phyloP scores from a whole-genome alignment of 208 protist species.

The Crithidia fasciculata region DNA sequence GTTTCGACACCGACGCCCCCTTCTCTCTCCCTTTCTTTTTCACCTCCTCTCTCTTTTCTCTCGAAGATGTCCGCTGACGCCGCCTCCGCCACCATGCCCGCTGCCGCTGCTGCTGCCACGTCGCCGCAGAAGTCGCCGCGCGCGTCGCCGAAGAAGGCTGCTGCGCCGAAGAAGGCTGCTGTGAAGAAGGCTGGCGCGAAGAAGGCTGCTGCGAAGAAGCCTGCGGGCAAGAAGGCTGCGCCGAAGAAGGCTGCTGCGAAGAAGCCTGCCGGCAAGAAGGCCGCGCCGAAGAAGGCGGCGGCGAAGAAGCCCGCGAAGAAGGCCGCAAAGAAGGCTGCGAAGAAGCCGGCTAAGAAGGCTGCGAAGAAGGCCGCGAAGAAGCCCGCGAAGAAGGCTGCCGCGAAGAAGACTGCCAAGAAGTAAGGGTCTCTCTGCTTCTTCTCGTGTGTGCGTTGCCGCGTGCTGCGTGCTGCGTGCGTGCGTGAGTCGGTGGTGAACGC shows the following conservation, averaged over 20 bases:
- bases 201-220: conserved; percentile 42
- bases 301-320: conserved; percentile 38
- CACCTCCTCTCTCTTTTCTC: not conserved
- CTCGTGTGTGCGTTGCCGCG: not conserved
- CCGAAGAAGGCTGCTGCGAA: conserved; percentile 27
- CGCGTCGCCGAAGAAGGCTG: conserved; percentile 34
- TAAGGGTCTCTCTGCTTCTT: not conserved
- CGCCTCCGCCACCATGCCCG: conserved; percentile 11
- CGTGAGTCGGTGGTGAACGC: not conserved
- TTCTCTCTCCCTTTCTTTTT: not conserved
- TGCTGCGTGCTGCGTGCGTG: not conserved
- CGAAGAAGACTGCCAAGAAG: conserved; percentile 18
- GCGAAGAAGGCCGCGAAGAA: conserved; percentile 22
- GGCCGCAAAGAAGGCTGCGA: conserved; percentile 34
- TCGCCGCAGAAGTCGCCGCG: conserved; percentile 29
- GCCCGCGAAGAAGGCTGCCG: conserved; percentile 16
- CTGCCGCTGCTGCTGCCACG: conserved; percentile 3
- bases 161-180: conserved; percentile 28
- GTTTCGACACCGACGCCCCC: not conserved
- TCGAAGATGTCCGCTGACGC: conserved; percentile 23
- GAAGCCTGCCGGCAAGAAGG: conserved; percentile 31
- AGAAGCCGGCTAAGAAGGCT: conserved; percentile 28
- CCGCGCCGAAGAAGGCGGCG: conserved; percentile 24
- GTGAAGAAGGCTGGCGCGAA: conserved; percentile 29
- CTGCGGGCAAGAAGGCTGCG: conserved; percentile 24